Conservation (phyloP, 2,329 filamentous ascomycete species). For the Knufia fluminis region DNA sequence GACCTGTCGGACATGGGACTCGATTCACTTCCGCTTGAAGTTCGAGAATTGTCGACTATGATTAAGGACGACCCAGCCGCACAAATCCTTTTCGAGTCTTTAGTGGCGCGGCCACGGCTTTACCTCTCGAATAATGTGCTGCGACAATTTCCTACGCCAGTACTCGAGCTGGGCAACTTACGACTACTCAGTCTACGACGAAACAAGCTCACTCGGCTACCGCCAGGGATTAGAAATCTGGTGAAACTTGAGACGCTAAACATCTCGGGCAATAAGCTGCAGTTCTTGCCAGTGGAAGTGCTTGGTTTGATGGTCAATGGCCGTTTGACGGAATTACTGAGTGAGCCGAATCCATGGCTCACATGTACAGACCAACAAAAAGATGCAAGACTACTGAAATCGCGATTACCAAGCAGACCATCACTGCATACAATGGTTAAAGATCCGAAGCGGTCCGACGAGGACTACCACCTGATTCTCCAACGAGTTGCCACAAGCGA, state of each 20-base stretch:
- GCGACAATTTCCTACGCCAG: slow-evolving; percentile 28
- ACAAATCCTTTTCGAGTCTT: slow-evolving; percentile 6
- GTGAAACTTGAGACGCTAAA: slow-evolving; percentile 37
- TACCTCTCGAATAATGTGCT: slow-evolving; percentile 38
- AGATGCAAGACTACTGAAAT: neutral
- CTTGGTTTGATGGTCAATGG: slow-evolving; percentile 29
- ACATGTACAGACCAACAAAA: neutral
- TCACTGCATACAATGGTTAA: neutral
- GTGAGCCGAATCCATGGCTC: slow-evolving; percentile 19
- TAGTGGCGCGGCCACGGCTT: slow-evolving; percentile 35
- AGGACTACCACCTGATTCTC: slow-evolving; percentile 21
- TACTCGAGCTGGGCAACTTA: slow-evolving; percentile 35
- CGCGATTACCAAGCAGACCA: neutral
- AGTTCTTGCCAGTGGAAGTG: slow-evolving; percentile 37
- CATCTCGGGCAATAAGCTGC: slow-evolving; percentile 35
- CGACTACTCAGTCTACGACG: slow-evolving; percentile 38
- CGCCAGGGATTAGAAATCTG: slow-evolving; percentile 33
- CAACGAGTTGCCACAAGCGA: neutral
- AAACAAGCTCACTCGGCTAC: slow-evolving; percentile 36
- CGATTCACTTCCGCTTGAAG: slow-evolving; percentile 13
- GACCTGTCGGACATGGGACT: slow-evolving; percentile 33
- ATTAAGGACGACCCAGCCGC: slow-evolving; percentile 16
- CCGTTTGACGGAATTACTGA: slow-evolving; percentile 11
- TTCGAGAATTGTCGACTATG: slow-evolving; percentile 14
- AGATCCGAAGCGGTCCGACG: slow-evolving; percentile 2